Evolutionary conservation across 2,329 filamentous ascomycete species (phyloP), one percentile per base, ranked within the genome.

Genomic region (Aspergillus unguis): DNA sequence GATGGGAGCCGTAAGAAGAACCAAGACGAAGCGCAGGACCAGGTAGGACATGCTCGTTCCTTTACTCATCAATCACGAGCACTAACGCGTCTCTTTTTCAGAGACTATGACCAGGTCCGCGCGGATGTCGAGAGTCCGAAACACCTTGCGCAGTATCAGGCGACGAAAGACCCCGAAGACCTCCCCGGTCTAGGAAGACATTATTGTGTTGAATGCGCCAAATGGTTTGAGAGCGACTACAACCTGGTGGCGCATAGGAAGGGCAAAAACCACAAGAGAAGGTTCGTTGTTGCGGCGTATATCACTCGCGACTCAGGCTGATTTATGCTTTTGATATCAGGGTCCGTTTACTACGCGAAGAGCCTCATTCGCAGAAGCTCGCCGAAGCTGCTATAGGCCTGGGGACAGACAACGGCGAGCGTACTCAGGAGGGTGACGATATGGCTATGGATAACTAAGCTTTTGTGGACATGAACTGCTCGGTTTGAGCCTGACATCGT

Each of bases 121-220:
- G 84, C 85, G 59, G 94, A 99, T 71, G 74, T 96, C 52, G 77
- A 80, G 58, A 88, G 86, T 31, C 82, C 89, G 23, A 88, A 86
- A 69, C 92, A 97, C 67, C 83, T 99, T 32, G 76, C 84, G 43
- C 83, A 89, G 59, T 91, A 86, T 78, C 88, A 91, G 68, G 81
- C 85, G 45, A 83, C 85, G 40, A 95, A 96, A 68, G 84, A 87
- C 5, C 75, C 82, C 25, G 92, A 97, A 68, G 94, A 97, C 65
- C 80, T 96, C 33, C 94, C 94, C 3, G 92, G 85, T 0, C 79
- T 96, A 44, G 94, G 94, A 27, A 80, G 84, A 62, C 86, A 86
- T 70, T 97, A 96, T 73, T 99, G 94, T 72, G 79, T 87, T 11
- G 88, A 96, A 73, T 99, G 94, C 72, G 87, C 94, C 58, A 97